Conservation (phyloP, 352 stramenopile genomes). For the Globisporangium cylindrosporum region DNA sequence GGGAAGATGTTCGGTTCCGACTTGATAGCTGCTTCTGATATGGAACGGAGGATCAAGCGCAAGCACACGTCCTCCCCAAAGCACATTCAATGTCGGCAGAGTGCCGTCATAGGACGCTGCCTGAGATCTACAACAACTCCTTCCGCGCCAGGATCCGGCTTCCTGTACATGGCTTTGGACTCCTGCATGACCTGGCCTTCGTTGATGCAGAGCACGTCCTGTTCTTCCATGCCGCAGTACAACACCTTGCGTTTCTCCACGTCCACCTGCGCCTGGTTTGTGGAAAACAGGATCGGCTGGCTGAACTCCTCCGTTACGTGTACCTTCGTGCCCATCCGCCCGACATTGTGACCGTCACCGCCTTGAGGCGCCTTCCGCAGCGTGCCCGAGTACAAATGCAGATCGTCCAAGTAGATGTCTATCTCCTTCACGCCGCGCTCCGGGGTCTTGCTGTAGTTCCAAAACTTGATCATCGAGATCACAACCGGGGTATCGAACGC, state of each 20-base stretch:
- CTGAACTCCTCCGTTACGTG: constrained; percentile 68
- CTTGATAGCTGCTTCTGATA: neutral
- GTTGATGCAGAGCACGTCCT: constrained; percentile 90
- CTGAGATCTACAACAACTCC: constrained; percentile 72
- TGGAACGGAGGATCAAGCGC: neutral
- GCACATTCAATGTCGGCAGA: constrained; percentile 41
- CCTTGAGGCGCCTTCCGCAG: constrained; percentile 44
- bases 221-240: constrained; percentile 76
- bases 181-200: constrained; percentile 86
- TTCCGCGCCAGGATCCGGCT: constrained; percentile 69
- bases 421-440: constrained; percentile 80
- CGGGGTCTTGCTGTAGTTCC: constrained; percentile 88
- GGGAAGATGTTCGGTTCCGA: neutral
- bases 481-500: constrained; percentile 68
- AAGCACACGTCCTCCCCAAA: neutral
- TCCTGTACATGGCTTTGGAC: constrained; percentile 76
- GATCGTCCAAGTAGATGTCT: constrained; percentile 85
- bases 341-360: constrained; percentile 21
- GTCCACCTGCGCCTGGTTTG: constrained; percentile 62
- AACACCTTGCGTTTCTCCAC: constrained; percentile 55
- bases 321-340: constrained; percentile 32
- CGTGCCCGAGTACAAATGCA: constrained; percentile 73
- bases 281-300: constrained; percentile 81
- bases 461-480: constrained; percentile 85
- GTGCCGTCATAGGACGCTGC: constrained; percentile 60